These are phyloP conservation scores for Argentina anserina DNA, from an alignment of 306 rosid species.

Conservation along the genomic window DNA sequence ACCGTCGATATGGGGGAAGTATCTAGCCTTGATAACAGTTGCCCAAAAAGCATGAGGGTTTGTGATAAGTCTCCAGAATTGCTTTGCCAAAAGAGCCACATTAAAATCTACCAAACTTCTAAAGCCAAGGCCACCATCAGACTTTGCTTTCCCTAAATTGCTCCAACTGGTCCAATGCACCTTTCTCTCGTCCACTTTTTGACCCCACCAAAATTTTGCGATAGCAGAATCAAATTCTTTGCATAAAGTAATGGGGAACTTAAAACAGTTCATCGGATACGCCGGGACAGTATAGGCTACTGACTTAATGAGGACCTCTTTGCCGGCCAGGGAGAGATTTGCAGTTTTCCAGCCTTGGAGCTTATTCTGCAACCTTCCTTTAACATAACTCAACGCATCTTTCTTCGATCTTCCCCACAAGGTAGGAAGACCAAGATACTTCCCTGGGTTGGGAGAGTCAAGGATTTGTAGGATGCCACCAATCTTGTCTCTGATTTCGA, in stretches of 20 bases:
- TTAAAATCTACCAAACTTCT: neutral
- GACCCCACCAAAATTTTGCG: neutral
- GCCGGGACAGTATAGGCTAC: neutral
- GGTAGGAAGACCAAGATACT: no score
- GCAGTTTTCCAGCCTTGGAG: no score
- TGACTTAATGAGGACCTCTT: neutral
- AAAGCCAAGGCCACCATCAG: neutral
- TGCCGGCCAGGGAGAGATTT: neutral
- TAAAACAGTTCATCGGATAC: neutral
- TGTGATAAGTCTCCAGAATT: neutral
- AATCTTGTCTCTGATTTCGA: no score
- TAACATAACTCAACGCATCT: no score
- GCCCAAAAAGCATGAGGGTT: neutral
- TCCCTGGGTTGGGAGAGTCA: no score
- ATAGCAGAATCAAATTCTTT: neutral
- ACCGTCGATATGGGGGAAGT: neutral
- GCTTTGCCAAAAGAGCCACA: neutral
- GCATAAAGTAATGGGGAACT: neutral
- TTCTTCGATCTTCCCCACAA: no score
- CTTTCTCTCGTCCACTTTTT: neutral
- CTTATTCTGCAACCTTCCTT: no score
- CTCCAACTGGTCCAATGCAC: neutral
- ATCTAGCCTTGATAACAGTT: neutral
- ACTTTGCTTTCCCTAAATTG: neutral
- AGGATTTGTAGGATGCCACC: no score